Evolutionary conservation across 257 asterid genomes (phyloP).

Genomic region (Solanum corneliomulleri): DNA sequence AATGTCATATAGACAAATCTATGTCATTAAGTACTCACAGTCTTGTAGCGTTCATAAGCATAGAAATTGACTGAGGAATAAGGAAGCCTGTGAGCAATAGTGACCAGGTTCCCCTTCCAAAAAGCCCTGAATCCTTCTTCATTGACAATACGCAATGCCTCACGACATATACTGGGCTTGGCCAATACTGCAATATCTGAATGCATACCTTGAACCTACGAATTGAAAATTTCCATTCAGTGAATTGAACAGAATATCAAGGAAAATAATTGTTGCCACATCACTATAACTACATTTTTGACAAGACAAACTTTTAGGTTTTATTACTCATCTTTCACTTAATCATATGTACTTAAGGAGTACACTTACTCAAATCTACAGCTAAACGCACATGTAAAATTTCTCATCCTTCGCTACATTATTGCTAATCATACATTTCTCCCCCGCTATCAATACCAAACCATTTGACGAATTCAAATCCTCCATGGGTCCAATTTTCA

Average conservation of each 20-base stretch:
- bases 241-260: background rate
- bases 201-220: slow-evolving; percentile 91
- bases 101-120: slow-evolving; percentile 96
- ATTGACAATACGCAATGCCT: slow-evolving; percentile 56
- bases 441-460: background rate
- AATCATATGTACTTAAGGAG: background rate
- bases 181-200: slow-evolving; percentile 68
- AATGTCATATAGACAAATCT: background rate
- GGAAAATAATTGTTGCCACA: background rate
- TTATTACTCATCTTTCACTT: background rate
- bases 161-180: slow-evolving; percentile 66
- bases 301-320: background rate
- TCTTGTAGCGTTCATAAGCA: slow-evolving; percentile 70
- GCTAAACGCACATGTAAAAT: background rate
- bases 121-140: slow-evolving; percentile 93
- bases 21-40: slow-evolving; percentile 27
- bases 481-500: background rate
- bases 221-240: background rate
- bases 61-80: slow-evolving; percentile 78
- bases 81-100: slow-evolving; percentile 87
- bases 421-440: background rate
- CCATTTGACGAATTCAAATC: background rate
- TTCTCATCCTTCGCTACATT: background rate
- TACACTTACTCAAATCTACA: background rate
- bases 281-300: background rate